Evolutionary conservation across 2,329 filamentous ascomycete genomes (phyloP), one percentile per base, ranked within the genome.

Genomic region (Juglanconis oblonga): DNA sequence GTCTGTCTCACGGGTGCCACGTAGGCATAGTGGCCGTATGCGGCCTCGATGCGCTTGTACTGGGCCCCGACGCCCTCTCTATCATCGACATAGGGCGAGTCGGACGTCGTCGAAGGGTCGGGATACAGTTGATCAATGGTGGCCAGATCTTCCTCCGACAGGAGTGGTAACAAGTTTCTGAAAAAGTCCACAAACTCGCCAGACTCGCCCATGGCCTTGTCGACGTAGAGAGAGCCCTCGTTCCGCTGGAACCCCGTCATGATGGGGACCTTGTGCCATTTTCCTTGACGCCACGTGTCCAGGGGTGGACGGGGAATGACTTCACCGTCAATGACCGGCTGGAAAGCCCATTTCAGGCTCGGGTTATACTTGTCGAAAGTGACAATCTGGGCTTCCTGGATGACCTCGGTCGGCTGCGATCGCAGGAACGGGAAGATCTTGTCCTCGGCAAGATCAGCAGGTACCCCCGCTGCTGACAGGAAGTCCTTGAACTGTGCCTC

Each of bases 11-110:
- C 80, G 0, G 82, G 81, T 0, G 77, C 76, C 0, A 81, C 76
- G 55, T 84, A 84, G 0, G 81, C 81, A 55, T 82, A 85, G 61
- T 84, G 78, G 0, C 76, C 81, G 49, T 84, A 85, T 0, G 81
- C 79, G 2, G 78, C 78, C 62, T 83, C 81, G 3, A 82, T 72
- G 2, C 81, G 80, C 59, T 80, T 83, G 66, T 81, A 86, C 67
- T 84, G 80, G 0, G 74, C 55, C 0, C 82, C 82, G 0, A 84
- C 72, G 1, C 68, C 70, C 4, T 66, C 57, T 1, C 77, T 69
- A 1, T 69, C 72, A 48, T 81, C 78, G 3, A 68, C 65, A 58
- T 79, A 80, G 0, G 67, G 66, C 0, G 76, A 77, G 6, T 68
- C 66, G 0, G 69, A 35, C 3, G 67, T 61, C 0, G 62, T 68